Base-by-base conservation (phyloP, 2,329 filamentous ascomycete genomes). In the Didymella pomorum region DNA sequence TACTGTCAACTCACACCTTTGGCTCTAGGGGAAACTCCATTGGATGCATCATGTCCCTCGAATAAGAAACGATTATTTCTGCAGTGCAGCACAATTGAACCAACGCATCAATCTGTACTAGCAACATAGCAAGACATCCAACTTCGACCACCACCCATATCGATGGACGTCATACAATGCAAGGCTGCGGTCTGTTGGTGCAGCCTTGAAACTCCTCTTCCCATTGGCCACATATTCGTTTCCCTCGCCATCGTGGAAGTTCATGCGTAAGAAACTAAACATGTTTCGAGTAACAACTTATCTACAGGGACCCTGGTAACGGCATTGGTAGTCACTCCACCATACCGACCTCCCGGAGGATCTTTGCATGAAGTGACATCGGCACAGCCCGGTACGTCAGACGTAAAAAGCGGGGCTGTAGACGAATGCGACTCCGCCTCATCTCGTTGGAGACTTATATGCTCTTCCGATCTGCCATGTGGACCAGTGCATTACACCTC, bases 241-340 rank as follows among this genome's bases (percentile, higher is more conserved):
- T 44, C 54, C 57, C 28, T 39, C 29, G 16, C 23, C 26, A 35
- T 18, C 9, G 23, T 23, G 3, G 21, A 44, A 10, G 29, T 55
- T 51, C 29, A 60, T 55, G 57, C 57, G 56, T 33, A 65, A 57
- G 63, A 65, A 65, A 63, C 63, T 37, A 69, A 70, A 73, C 68
- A 69, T 71, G 71, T 73, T 73, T 72, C 67, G 64, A 63, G 50
- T 55, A 52, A 28, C 47, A 47, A 16, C 42, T 46, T 48, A 47
- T 16, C 16, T 20, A 44, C 64, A 62, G 58, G 62, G 68, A 57
- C 60, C 23, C 26, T n/a, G 31, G 42, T 58, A 56, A 59, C 18
- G 44, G 37, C 4, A 26, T 26, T 28, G 26, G 21, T 23, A 50
- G 33, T 23, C 29, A 21, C 46, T 46, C 28, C 20, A 28, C 37